Percentiles rank a stretch among this genome's conserved stretches.
Conservation (phyloP, 1,284 basidiomycete genomes). For the Kalmanozyma brasiliensis region DNA sequence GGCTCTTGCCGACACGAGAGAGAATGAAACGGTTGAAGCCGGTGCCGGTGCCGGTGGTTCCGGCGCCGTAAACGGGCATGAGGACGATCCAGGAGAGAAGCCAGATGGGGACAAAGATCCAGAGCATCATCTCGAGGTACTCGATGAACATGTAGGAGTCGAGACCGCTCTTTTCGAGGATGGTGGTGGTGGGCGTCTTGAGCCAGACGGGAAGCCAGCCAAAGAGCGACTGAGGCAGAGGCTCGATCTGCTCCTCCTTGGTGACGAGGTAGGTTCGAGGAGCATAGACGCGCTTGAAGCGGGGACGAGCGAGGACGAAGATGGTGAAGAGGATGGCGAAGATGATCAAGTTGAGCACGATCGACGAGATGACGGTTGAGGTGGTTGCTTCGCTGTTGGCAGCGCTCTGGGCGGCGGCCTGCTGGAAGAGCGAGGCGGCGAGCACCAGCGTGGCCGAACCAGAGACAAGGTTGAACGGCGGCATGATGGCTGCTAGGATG, state of each 20-base stretch:
- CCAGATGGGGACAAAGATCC: conserved; percentile 80
- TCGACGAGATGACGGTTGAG: conserved; percentile 63
- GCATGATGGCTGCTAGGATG: conserved; percentile 23
- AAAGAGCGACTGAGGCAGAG: conserved; percentile 67
- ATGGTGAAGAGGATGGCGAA: conserved; percentile 60
- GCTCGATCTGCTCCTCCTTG: conserved; percentile 63
- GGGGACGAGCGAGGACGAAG: conserved; percentile 68
- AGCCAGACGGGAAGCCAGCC: conserved; percentile 69
- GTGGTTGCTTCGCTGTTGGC: conserved; percentile 47
- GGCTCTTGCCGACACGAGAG: conserved; percentile 73
- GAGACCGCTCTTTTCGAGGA: conserved; percentile 77
- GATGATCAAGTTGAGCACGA: conserved; percentile 65
- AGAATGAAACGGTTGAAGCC: conserved; percentile 83
- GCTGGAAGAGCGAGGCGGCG: conserved; percentile 30
- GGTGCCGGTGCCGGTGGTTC: conserved; percentile 69
- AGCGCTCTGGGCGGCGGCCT: conserved; percentile 27
- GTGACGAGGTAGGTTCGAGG: conserved; percentile 67
- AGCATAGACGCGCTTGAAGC: conserved; percentile 68
- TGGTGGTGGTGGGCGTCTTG: conserved; percentile 59
- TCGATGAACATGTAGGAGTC: conserved; percentile 95
- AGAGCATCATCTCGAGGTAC: conserved; percentile 81
- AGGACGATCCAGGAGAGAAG: conserved; percentile 71
- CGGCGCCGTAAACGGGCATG: conserved; percentile 72
- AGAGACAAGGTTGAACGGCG: conserved; percentile 41
- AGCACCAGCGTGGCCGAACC: conserved; percentile 33